A percentile compares a stretch with the other conserved stretches of the same genome.
Conservation (phyloP, 176 grass and related monocot genomes). For the Hsuehochloa calcarea region DNA sequence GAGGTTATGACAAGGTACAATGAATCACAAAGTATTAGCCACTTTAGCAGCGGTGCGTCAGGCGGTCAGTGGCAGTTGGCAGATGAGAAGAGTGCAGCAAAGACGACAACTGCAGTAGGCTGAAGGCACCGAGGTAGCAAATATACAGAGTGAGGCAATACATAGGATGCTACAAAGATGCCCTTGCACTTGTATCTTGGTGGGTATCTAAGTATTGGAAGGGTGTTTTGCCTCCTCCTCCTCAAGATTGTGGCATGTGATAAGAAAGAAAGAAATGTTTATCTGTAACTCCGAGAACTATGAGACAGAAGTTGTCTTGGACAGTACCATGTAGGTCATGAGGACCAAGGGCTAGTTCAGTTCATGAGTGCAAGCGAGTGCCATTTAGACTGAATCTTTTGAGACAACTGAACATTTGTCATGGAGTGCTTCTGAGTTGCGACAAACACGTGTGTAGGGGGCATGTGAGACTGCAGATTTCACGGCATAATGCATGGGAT, state of each 20-base stretch:
- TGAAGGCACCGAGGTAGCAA: neutral
- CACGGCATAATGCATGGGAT: slow-evolving; percentile 3
- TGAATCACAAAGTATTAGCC: neutral
- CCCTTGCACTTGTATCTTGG: neutral
- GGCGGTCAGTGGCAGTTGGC: neutral
- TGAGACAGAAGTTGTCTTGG: neutral
- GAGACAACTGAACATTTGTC: slow-evolving; percentile 18
- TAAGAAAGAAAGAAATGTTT: neutral
- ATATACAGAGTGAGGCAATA: neutral
- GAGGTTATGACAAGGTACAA: neutral
- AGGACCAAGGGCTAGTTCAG: neutral
- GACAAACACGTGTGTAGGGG: slow-evolving; percentile 21
- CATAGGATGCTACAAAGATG: slow-evolving; percentile 3
- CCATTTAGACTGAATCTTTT: slow-evolving; percentile 22
- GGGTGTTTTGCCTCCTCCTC: too few relatives aligned
- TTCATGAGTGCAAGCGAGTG: neutral
- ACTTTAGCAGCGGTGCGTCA: neutral
- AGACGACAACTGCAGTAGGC: neutral
- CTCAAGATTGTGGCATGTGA: neutral
- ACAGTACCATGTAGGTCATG: neutral
- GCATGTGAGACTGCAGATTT: neutral
- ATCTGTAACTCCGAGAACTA: neutral
- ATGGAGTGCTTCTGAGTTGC: neutral
- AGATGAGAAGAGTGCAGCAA: neutral
- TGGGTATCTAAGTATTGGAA: neutral